These are phyloP conservation scores for Metschnikowia aberdeeniae DNA, from an alignment of 805 yeast genomes.

Conservation along the genomic window DNA sequence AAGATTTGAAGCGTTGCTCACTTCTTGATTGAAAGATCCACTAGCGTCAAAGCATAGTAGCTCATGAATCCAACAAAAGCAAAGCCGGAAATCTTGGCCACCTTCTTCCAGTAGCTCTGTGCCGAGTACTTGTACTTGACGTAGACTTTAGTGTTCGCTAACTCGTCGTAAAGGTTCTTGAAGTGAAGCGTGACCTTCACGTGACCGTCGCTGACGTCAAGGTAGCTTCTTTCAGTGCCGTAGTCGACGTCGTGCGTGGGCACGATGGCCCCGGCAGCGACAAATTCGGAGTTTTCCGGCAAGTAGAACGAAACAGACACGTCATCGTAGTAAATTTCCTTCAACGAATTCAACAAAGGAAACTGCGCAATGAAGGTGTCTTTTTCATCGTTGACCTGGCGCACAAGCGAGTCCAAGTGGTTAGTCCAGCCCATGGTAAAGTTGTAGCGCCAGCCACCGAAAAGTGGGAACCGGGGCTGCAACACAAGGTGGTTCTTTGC, in stretches of 20 bases:
- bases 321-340: conserved; percentile 62
- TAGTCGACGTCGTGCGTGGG: conserved; percentile 28
- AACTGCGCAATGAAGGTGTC: conserved; percentile 58
- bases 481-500: conserved; percentile 48
- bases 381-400: conserved; percentile 29
- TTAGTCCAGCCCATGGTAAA: conserved; percentile 94
- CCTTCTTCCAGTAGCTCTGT: conserved; percentile 56
- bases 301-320: conserved; percentile 61
- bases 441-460: conserved; percentile 95
- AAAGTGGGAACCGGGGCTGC: conserved; percentile 88
- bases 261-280: conserved; percentile 57
- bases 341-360: conserved; percentile 71
- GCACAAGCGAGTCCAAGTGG: conserved; percentile 51
- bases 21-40: conserved; percentile 28
- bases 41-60: conserved; percentile 41
- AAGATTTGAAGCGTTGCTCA: not conserved
- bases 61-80: conserved; percentile 57
- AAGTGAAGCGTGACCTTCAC: conserved; percentile 61
- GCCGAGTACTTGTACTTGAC: conserved; percentile 61
- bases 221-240: conserved; percentile 49
- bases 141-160: conserved; percentile 51
- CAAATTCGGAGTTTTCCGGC: conserved; percentile 78
- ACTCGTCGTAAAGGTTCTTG: conserved; percentile 64
- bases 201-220: conserved; percentile 77
- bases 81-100: conserved; percentile 59